Base-by-base conservation (phyloP, 352 stramenopile species). In the Pythium brassicae region DNA sequence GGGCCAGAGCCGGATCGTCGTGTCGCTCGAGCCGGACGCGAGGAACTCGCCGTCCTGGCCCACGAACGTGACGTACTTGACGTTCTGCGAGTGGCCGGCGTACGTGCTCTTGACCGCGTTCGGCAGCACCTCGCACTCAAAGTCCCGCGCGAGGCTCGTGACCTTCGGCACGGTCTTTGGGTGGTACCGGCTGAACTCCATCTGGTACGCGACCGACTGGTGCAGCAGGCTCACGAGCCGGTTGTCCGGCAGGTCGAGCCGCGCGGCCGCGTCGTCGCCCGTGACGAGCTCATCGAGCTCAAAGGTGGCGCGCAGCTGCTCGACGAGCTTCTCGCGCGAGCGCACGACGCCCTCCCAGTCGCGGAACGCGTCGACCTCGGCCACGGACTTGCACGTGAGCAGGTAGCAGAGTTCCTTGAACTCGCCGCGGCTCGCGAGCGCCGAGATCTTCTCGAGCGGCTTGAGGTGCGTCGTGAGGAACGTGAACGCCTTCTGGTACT, bases 341-440 rank as follows among this genome's bases (percentile, higher is more conserved):
- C 78, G 64, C 6, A 78, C 79, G 49, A 93, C 78, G 34, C 82
- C 83, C 43, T 93, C 80, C 84, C 84, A 96, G 65, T 94, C 72
- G 23, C 86, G 83, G 57, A 96, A 96, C 26, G 79, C 70, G 32
- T 92, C 76, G 1, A 85, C 84, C 55, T 96, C 84, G 17, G 72
- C 74, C 25, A 96, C 84, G 8, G 77, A 80, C 63, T 94, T 96
- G 74, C 86, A 96, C 43, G 86, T 96, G 42, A 96, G 75, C 50
- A 96, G 62, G 53, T 96, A 96, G 57, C 84, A 96, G 7, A 96
- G 73, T 22, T 96, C 86, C 42, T 87, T 88, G 56, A 96, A 96
- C 65, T 96, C 86, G 56, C 86, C 76, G n/a, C 80, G 81, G 61
- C 82, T 88, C 40, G 72, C 81, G 51, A 83, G 73, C 9, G 60